Evolutionary conservation across 2,329 filamentous ascomycete species (phyloP).

Genomic region (Cucurbitaria berberidis): DNA sequence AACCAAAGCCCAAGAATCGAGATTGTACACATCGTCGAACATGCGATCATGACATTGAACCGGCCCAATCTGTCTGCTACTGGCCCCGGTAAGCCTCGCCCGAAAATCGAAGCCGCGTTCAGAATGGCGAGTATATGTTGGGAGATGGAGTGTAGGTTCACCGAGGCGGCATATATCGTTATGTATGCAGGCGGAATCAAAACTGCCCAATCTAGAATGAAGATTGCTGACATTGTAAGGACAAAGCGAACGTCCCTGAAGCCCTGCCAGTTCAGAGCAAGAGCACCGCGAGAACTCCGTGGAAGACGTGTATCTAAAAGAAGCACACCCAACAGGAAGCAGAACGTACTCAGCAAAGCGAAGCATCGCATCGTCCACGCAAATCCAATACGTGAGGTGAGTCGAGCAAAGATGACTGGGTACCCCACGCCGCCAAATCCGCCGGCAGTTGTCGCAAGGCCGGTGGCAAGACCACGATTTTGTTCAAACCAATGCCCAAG

Average conservation of each 20-base stretch:
- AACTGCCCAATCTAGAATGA: conserved; percentile 43
- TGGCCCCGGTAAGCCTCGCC: conserved; percentile 36
- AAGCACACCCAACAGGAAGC: conserved; percentile 13
- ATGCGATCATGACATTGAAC: conserved; percentile 37
- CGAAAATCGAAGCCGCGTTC: conserved; percentile 41
- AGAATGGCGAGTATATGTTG: conserved; percentile 29
- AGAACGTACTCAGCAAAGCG: conserved; percentile 30
- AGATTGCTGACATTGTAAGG: conserved; percentile 36
- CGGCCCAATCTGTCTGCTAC: conserved; percentile 38
- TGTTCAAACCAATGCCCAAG: conserved; percentile 34
- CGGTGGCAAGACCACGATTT: conserved; percentile 31
- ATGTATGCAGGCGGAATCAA: conserved; percentile 40
- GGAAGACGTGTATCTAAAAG: conserved; percentile 13
- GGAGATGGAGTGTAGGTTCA: neutral
- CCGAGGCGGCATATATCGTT: conserved; percentile 30
- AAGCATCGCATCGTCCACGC: conserved; percentile 33
- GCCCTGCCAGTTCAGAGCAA: neutral
- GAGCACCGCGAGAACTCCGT: neutral
- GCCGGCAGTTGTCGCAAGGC: conserved; percentile 34
- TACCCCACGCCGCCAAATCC: conserved; percentile 34
- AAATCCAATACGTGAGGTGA: conserved; percentile 23
- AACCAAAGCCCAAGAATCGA: conserved; percentile 26
- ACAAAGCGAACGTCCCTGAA: conserved; percentile 2
- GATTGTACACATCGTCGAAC: conserved; percentile 21
- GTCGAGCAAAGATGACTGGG: conserved; percentile 25